Percentiles rank a stretch among this genome's conserved stretches.
Evolutionary conservation across 305 asterid genomes (phyloP).

Genomic region (Fraxinus angustifolia): DNA sequence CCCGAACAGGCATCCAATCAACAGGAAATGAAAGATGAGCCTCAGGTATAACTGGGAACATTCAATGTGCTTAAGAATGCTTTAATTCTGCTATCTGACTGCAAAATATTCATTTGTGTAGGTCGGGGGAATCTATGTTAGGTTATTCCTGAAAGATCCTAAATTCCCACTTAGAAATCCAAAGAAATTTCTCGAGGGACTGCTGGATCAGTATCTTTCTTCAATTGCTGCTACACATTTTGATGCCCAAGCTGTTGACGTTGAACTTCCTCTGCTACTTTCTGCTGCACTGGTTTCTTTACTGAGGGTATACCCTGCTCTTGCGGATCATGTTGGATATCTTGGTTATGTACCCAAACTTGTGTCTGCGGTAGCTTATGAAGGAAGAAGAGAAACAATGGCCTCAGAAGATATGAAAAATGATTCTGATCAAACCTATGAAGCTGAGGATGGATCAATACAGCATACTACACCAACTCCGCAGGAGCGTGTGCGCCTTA

Average conservation of each 20-base stretch:
- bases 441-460: constrained; percentile 52
- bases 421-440: constrained; percentile 34
- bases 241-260: constrained; percentile 67
- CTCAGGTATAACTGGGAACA: constrained; percentile 60
- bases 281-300: constrained; percentile 96
- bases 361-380: constrained; percentile 90
- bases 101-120: constrained; percentile 30
- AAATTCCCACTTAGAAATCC: constrained; percentile 97
- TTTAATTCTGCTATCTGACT: constrained; percentile 27
- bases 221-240: constrained; percentile 83
- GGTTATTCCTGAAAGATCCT: constrained; percentile 95
- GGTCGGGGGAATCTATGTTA: constrained; percentile 98
- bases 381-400: constrained; percentile 94
- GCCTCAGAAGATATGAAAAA: constrained; percentile 52
- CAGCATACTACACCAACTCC: constrained; percentile 69
- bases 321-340: constrained; percentile 97
- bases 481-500: constrained; percentile 90
- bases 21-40: constrained; percentile 97
- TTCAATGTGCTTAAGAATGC: constrained; percentile 20
- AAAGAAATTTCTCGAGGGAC: constrained; percentile 91
- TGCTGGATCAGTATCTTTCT: constrained; percentile 92
- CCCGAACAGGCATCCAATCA: constrained; percentile 94
- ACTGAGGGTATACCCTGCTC: constrained; percentile 95
- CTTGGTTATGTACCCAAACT: constrained; percentile 97
- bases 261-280: constrained; percentile 93